Percentiles rank a stretch among this genome's conserved stretches.
Evolutionary conservation across 148 eudicot species (phyloP).

Genomic region (Persicaria tinctoria): DNA sequence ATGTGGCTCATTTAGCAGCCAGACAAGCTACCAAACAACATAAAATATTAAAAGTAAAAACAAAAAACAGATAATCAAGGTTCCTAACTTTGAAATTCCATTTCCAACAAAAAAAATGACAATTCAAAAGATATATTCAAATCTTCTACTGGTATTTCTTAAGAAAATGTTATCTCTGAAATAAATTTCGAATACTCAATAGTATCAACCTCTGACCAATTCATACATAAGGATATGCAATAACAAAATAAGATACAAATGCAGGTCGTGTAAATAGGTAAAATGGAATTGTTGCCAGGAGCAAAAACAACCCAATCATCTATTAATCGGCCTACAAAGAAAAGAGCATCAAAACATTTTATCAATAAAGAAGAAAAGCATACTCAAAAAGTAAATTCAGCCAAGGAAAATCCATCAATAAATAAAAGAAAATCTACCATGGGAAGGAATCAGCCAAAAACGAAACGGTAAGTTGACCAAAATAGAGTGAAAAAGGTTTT

Average conservation of each 20-base stretch:
- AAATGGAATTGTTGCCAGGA: background rate
- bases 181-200: background rate
- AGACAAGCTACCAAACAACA: conserved; percentile 19
- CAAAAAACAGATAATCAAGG: conserved; percentile 6
- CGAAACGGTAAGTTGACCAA: background rate
- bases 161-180: background rate
- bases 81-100: background rate
- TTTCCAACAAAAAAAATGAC: conserved; percentile 13
- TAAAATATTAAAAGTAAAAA: background rate
- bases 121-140: background rate
- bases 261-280: background rate
- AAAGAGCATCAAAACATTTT: background rate
- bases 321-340: background rate
- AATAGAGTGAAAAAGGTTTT: background rate
- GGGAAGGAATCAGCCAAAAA: background rate
- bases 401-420: background rate
- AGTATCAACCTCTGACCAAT: background rate
- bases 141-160: too few relatives aligned
- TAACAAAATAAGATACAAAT: background rate
- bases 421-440: background rate
- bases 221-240: background rate
- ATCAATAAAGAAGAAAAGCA: background rate
- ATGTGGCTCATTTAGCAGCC: conserved; percentile 20
- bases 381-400: background rate
- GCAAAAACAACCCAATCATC: background rate